Evolutionary conservation across 306 rosid species (phyloP).

Genomic region (Herpetospermum pedunculosum): DNA sequence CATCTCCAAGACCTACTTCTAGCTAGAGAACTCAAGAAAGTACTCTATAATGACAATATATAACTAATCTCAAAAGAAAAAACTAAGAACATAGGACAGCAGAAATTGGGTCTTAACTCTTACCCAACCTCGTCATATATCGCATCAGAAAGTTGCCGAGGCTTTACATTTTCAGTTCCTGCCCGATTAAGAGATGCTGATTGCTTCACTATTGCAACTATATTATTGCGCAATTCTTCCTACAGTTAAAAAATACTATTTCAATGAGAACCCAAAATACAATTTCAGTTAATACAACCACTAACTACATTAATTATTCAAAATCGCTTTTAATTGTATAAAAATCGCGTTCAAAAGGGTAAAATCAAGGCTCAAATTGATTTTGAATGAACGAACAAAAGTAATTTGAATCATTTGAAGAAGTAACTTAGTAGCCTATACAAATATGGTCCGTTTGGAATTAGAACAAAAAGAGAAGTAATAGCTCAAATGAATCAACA

Average conservation of each 20-base stretch:
- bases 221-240: conserved; percentile 59
- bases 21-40: not conserved
- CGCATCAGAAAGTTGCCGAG: conserved; percentile 82
- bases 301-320: too few relatives aligned
- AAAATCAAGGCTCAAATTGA: too few relatives aligned
- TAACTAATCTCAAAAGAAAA: not conserved
- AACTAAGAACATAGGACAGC: not conserved
- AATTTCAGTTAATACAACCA: not conserved
- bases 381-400: too few relatives aligned
- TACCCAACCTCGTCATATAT: conserved; percentile 81
- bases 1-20: not conserved
- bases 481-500: not conserved
- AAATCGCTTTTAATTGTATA: too few relatives aligned
- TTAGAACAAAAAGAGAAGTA: not conserved
- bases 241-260: conserved; percentile 9
- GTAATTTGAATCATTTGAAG: too few relatives aligned
- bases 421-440: too few relatives aligned
- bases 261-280: not conserved
- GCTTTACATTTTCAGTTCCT: conserved; percentile 80
- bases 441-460: not conserved
- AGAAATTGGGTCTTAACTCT: conserved; percentile 29
- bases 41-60: not conserved
- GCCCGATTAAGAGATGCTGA: conserved; percentile 50
- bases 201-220: conserved; percentile 49
- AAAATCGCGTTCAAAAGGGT: too few relatives aligned